phyloP scores from a whole-genome alignment of 371 early-diverging fungal genomes.

The Thermomucor indicae-seudaticae region DNA sequence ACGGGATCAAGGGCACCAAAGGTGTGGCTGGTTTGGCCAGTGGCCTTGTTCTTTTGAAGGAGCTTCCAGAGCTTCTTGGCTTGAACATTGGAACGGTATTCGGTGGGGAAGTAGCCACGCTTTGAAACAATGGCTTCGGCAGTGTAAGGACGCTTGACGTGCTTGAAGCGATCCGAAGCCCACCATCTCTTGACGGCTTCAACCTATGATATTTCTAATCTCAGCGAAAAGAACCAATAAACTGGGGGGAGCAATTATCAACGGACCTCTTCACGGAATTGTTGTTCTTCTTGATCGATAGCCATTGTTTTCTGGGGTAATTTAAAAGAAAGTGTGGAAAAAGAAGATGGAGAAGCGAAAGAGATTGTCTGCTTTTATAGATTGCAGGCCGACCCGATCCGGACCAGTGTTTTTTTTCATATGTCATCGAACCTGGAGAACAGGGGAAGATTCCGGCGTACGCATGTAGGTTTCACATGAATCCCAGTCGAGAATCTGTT shows the following conservation, averaged over 20 bases:
- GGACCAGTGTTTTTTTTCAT: too few relatives aligned
- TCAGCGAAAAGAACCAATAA: too few relatives aligned
- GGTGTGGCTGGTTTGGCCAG: conserved; percentile 84
- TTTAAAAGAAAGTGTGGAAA: not conserved
- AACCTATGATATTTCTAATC: conserved; percentile 30
- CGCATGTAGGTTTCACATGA: too few relatives aligned
- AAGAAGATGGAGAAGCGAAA: not conserved
- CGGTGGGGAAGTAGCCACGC: conserved; percentile 78
- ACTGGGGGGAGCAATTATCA: too few relatives aligned
- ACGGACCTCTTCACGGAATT: conserved; percentile 47
- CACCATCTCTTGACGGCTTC: conserved; percentile 89
- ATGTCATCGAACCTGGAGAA: too few relatives aligned
- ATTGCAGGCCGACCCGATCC: too few relatives aligned
- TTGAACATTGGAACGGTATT: conserved; percentile 81
- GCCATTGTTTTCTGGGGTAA: conserved; percentile 1
- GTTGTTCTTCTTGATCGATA: conserved; percentile 14
- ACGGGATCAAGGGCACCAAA: conserved; percentile 81
- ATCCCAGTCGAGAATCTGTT: too few relatives aligned
- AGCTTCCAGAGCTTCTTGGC: conserved; percentile 94
- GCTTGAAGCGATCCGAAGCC: conserved; percentile 79
- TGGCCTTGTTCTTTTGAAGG: conserved; percentile 74
- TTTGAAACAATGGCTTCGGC: conserved; percentile 89
- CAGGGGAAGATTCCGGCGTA: too few relatives aligned
- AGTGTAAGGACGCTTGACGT: conserved; percentile 87
- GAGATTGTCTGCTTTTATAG: not conserved